Evolutionary conservation across 2,329 filamentous ascomycete species (phyloP), one percentile per base, ranked within the genome.

Genomic region (Diaporthe sp.): DNA sequence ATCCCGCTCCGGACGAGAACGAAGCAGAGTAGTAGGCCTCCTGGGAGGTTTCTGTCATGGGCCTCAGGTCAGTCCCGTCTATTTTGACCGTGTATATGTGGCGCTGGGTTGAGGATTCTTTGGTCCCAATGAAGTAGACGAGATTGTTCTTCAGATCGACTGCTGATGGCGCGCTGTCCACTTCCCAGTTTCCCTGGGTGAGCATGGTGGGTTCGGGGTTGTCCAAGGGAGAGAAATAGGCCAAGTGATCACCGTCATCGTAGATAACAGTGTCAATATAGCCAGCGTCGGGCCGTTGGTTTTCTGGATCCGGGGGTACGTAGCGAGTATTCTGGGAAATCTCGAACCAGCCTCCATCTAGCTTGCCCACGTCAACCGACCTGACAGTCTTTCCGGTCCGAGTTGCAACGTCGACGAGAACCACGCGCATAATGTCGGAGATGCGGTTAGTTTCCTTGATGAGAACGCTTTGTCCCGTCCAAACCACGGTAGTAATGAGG

Each of bases 291-390:
- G 90, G 88, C 31, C 96, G 92, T 20, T 94, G 94, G 77, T 94
- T 95, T 15, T 86, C 83, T 31, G 94, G 90, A 82, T 98, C 95
- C 4, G 95, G 94, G 2, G 97, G 97, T 75, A 99, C 93, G 81
- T 94, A 98, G 20, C 88, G 92, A 4, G 96, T 98, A 57, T 93
- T 91, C 80, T 98, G 93, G 1, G 95, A 95, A 57, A 98, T 95
- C 85, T 99, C 97, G 80, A 98, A 96, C 97, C 97, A 99, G 47
- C 97, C 97, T 31, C 96, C 96, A 82, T 99, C 97, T n/a, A 98
- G 88, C 75, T 93, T 89, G 78, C 92, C 91, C 67, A 98, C 92
- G 83, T 99, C 92, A 67, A 94, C 90, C 28, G 92, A 93, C 78
- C 96, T 90, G 65, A 98, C 92, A 0, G 94, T 93, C 83, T 93